phyloP scores from a whole-genome alignment of 768 basidiomycete genomes.

The Tricholoma terreum region DNA sequence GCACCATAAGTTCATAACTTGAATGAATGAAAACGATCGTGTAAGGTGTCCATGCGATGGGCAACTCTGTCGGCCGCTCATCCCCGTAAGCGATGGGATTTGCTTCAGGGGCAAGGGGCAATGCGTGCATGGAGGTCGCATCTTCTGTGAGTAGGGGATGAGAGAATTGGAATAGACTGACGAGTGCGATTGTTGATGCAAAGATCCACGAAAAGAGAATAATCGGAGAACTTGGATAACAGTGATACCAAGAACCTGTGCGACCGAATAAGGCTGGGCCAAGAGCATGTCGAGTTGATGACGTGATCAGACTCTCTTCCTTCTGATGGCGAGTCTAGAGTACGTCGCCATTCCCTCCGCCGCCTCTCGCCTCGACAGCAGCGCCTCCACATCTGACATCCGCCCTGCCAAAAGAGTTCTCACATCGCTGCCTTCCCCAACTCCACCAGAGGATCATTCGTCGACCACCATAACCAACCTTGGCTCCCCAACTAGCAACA shows the following conservation, averaged over 20 bases:
- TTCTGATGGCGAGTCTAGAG: constrained; percentile 45
- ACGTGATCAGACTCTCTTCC: neutral
- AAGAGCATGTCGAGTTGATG: too few species aligned
- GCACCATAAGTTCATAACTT: too few species aligned
- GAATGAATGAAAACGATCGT: neutral
- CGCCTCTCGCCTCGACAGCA: constrained; percentile 36
- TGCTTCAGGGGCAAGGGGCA: too few species aligned
- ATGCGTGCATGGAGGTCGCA: too few species aligned
- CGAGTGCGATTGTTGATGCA: too few species aligned
- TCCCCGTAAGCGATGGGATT: neutral
- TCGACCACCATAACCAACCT: constrained; percentile 7
- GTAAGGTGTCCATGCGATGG: neutral
- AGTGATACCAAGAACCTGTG: too few species aligned
- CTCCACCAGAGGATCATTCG: constrained; percentile 12
- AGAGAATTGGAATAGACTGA: too few species aligned
- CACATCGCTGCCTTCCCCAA: constrained; percentile 42
- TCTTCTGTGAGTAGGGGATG: too few species aligned
- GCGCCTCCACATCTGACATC: constrained; percentile 21
- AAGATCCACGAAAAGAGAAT: too few species aligned
- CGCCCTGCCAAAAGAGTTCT: constrained; percentile 39
- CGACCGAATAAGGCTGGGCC: too few species aligned
- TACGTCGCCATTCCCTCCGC: constrained; percentile 44
- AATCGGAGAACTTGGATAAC: too few species aligned
- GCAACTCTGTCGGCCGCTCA: neutral
- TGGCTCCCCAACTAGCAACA: constrained; percentile 22